Base-by-base conservation (phyloP, 2,329 filamentous ascomycete species). In the Aspergillus thermomutatus region DNA sequence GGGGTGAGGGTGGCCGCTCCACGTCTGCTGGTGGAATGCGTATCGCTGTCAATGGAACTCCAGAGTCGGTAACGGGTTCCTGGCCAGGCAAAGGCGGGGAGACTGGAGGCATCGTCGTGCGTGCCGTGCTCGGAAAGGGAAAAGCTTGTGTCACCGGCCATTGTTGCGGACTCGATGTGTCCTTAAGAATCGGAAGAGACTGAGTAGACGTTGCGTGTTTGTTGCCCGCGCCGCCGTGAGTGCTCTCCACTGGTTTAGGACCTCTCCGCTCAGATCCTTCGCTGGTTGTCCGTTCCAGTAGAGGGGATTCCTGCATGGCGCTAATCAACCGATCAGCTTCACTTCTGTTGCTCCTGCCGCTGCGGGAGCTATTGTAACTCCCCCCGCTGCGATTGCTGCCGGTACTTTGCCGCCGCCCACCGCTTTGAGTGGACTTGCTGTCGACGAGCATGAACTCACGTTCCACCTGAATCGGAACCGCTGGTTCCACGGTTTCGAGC, bases 321-420 rank as follows among this genome's bases (percentile, higher is more conserved):
- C 73, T 74, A 48, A 77, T 77, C 6, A 77, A 67, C 28, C 74
- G 64, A 60, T 77, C 75, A 6, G 74, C 74, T 25, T 76, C 73
- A 50, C 74, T 76, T 57, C 55, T 72, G 26, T 63, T 62, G 4
- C 40, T 43, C 8, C 40, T 43, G 4, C 10, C 21, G 53, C 72
- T 75, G n/a, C 64, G 64, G 9, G 69, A 62, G 54, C 74, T 75
- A 28, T 65, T 62, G 31, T 68, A 45, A 52, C 71, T 73, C n/a
- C 64, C 68, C 23, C 60, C 66, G 56, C 73, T 75, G 45, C 63
- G 58, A 58, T 69, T 54, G 52, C 70, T 67, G 49, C 72, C 60
- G 41, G 64, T 55, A 57, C 64, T 65, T 54, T 57, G 55, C 41
- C 65, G 61, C 40, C 65, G 60, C 19, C 46, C 31, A 11, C 60